Percentiles rank a stretch among this genome's conserved stretches.
phyloP scores from a whole-genome alignment of 371 early-diverging fungal genomes.

The Actinomortierella wolfii region DNA sequence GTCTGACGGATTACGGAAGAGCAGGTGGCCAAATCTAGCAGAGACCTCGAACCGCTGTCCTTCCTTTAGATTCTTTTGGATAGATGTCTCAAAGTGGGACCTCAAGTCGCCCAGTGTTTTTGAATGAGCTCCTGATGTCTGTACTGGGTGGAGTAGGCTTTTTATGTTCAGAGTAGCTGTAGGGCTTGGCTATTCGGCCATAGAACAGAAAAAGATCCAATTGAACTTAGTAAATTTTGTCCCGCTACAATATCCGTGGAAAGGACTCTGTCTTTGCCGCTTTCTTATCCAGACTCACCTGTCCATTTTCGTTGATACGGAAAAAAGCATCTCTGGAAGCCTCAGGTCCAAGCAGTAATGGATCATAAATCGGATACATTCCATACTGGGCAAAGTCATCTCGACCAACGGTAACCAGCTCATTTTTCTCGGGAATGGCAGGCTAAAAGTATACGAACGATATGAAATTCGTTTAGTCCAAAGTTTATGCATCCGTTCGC shows the following conservation, averaged over 20 bases:
- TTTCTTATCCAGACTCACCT: background rate
- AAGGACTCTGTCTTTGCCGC: background rate
- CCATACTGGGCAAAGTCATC: background rate
- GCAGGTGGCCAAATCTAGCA: constrained; percentile 27
- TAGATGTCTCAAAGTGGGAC: constrained; percentile 4
- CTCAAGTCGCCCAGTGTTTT: constrained; percentile 7
- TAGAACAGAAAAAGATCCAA: background rate
- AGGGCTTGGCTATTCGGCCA: constrained; percentile 11
- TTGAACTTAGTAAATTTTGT: too few relatives aligned
- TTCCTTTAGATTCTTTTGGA: background rate
- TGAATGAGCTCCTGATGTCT: constrained; percentile 12
- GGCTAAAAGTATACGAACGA: background rate
- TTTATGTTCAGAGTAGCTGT: background rate
- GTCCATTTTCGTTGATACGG: too few relatives aligned
- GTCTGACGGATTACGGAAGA: constrained; percentile 15
- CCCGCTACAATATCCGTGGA: too few relatives aligned
- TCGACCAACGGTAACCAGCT: background rate
- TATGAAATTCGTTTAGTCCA: background rate
- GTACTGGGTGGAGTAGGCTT: constrained; percentile 14
- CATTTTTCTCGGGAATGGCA: constrained; percentile 16
- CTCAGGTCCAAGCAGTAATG: too few relatives aligned
- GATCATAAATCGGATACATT: too few relatives aligned
- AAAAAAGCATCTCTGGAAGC: too few relatives aligned
- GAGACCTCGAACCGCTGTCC: constrained; percentile 17
- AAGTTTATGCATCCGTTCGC: background rate